Base-by-base conservation (phyloP, 106 monocot species). In the Amphibolis antarctica region DNA sequence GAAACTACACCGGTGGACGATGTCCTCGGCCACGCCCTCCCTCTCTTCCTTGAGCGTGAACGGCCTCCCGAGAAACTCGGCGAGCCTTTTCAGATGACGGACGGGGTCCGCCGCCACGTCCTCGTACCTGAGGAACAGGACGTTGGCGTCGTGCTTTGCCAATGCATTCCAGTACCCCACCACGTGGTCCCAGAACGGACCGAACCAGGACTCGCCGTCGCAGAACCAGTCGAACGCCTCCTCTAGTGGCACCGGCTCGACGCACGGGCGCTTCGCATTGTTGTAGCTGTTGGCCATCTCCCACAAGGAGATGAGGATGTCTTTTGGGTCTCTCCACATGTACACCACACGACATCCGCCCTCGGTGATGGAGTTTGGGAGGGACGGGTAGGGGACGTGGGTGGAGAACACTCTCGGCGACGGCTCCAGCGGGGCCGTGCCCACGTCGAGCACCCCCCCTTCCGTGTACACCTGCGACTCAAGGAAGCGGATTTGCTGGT, bases 101-200 rank as follows among this genome's bases (percentile, higher is more conserved):
- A 15, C 44, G 1, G 53, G 53, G 21, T 62, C 68, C 10, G 19
- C 31, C 28, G 21, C 60, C 52, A 75, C n/a, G 12, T 75, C 68
- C 45, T 75, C 75, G 30, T 55, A 75, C 29, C 36, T 75, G 29
- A 75, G 14, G 47, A 75, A 69, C 55, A 75, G 1, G 19, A 75
- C 60, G 20, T 54, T 53, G 0, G 28, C n/a, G 14, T 42, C 21
- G 50, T 28, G 51, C 22, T 17, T 30, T 52, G 28, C 9, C 50
- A 17, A n/a, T n/a, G 27, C 45, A 14, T 64, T 29, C 63, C 69
- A 64, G 63, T 64, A 76, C 44, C 45, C 75, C 23, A 76, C 22
- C 18, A 55, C 53, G 42, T 69, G 68, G 4, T 76, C 75, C 69
- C 68, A 69, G 19, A 63, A 55, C 1, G 75, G 63, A 43, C 75